Evolutionary conservation across 371 early-diverging fungal species (phyloP), one percentile per base, ranked within the genome.

Genomic region (Apophysomyces variabilis): DNA sequence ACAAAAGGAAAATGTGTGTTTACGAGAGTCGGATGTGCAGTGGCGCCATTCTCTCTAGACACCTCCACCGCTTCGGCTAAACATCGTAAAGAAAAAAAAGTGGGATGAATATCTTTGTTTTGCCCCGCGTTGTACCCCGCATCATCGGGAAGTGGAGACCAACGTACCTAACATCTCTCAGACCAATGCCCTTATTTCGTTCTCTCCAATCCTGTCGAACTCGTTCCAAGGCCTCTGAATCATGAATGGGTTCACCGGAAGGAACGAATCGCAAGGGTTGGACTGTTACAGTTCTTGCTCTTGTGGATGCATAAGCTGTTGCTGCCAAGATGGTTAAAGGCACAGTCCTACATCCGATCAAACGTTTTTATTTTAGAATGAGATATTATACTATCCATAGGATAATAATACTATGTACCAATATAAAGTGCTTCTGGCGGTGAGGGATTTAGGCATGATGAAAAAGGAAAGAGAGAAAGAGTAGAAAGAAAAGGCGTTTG

Each of bases 91-190:
- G 32, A 26, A 54, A 64, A 16, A 60, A 18, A 47, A n/a, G 59
- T 44, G 37, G 12, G 37, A 45, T 43, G 32, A 43, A 63, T 16
- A 18, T 36, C 13, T 26, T n/a, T 12, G 37, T 12, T 26, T 46
- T 62, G 62, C 50, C 54, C 54, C 54, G 21, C 21, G 54, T 26
- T 5, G 54, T 50, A 50, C 54, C 54, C 54, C 54, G 54, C 54
- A 50, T 26, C 54, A 11, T 50, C 54, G 54, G 54, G 54, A 50
- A 50, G 21, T 41, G 5, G 58, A 32, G 26, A 38, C 11, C 38
- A 38, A 21, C 66, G n/a, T 75, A 77, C 80, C 77, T 77, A 21
- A 79, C 80, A 58, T 79, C 80, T 59, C 77, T 70, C 37, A 79
- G 63, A 37, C 80, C 80, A 35, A 79, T 74, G 13, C 80, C 80